Conservation (phyloP, 225 moss, liverwort and hornwort genomes). For the Antitrichia curtipendula region DNA sequence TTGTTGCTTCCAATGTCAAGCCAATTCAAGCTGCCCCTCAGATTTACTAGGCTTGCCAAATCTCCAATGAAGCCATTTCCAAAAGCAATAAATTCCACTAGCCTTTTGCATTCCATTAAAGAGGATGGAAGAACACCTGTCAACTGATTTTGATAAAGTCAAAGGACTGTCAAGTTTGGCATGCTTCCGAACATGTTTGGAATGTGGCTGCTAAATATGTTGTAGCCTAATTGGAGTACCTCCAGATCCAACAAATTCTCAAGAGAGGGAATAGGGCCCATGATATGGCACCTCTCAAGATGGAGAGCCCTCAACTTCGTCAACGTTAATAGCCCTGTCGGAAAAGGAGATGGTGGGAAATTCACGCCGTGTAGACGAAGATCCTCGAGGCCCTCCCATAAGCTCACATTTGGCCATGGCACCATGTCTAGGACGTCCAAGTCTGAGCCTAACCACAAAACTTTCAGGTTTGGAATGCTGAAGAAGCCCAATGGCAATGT, state of each 20-base stretch:
- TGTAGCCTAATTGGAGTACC: background rate
- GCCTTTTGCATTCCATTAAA: rapidly evolving
- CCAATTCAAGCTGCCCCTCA: background rate
- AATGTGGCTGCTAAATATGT: background rate
- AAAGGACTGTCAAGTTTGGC: background rate
- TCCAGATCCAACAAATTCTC: background rate
- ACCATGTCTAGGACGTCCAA: background rate
- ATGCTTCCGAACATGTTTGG: background rate
- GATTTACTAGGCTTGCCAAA: rapidly evolving
- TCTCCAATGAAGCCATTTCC: background rate
- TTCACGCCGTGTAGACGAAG: background rate
- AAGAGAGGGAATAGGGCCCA: background rate
- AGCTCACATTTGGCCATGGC: background rate
- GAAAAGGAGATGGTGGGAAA: background rate
- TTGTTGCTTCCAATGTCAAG: background rate
- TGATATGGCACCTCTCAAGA: background rate
- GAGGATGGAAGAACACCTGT: background rate
- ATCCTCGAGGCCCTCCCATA: background rate
- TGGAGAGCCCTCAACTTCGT: background rate
- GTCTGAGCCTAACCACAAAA: background rate
- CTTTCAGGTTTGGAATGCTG: background rate
- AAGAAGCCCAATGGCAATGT: background rate
- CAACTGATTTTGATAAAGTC: rapidly evolving
- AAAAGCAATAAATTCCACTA: background rate
- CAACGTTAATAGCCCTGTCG: background rate